phyloP scores from a whole-genome alignment of 495 filamentous ascomycete species.

The Penicillium crystallinum region DNA sequence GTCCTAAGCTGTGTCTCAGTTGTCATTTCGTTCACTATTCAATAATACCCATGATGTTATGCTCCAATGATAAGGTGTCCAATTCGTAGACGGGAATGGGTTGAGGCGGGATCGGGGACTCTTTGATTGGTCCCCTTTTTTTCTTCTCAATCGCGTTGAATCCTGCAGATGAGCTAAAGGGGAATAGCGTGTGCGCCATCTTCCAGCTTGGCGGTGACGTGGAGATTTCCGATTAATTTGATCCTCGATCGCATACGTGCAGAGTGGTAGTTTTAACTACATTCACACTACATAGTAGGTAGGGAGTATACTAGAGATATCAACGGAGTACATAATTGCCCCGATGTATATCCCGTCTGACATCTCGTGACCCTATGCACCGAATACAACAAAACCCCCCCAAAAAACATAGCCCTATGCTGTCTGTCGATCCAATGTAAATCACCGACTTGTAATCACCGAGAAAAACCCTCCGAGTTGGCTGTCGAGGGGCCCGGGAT shows the following conservation, averaged over 20 bases:
- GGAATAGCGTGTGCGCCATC: slow-evolving; percentile 4
- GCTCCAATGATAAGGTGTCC: neutral
- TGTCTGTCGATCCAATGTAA: no score
- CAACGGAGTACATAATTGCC: no score
- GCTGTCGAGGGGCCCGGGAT: neutral
- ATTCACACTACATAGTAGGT: neutral
- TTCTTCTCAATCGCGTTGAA: neutral
- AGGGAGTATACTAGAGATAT: no score
- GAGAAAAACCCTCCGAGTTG: neutral
- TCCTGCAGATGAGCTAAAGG: neutral
- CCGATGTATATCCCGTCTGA: no score
- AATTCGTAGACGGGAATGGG: neutral
- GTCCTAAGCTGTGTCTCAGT: slow-evolving; percentile 46
- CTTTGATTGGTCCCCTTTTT: neutral
- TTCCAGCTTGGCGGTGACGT: neutral
- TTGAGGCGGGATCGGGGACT: neutral
- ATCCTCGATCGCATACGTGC: neutral
- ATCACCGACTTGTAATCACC: neutral
- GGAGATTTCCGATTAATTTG: neutral
- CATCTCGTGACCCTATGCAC: no score
- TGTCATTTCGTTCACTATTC: slow-evolving; percentile 24
- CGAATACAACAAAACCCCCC: neutral
- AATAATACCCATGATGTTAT: slow-evolving; percentile 29
- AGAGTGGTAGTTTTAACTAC: neutral
- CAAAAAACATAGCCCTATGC: neutral